Conservation (phyloP, 2,329 filamentous ascomycete species). For the Sporothrix curviconia region DNA sequence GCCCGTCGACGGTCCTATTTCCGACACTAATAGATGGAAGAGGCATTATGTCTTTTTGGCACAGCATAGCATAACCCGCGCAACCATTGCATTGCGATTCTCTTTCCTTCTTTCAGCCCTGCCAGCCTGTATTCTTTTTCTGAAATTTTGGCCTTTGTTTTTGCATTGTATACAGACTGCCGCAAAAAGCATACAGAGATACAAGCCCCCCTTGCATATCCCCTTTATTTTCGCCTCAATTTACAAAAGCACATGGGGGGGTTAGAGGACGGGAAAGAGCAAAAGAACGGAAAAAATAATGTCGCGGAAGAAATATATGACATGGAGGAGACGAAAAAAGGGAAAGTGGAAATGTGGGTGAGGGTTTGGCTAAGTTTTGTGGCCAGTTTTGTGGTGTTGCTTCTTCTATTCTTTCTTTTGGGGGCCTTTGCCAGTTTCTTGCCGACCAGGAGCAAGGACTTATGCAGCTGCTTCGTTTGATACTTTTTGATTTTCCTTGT, state of each 20-base stretch:
- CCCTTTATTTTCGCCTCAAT: not conserved
- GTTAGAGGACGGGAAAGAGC: no score
- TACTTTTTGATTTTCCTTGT: slow-evolving; percentile 1
- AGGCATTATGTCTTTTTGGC: not conserved
- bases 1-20: not conserved
- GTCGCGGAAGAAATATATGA: not conserved
- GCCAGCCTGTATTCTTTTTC: not conserved
- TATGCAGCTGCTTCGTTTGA: not conserved
- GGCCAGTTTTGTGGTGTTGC: not conserved
- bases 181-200: not conserved
- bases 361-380: not conserved
- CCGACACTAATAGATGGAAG: not conserved
- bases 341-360: not conserved
- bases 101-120: not conserved
- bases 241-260: not conserved
- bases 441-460: no score
- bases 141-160: not conserved
- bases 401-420: not conserved
- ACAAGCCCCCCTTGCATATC: no score
- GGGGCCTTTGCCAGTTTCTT: not conserved
- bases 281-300: not conserved
- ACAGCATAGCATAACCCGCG: not conserved
- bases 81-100: not conserved
- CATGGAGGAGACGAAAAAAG: not conserved
- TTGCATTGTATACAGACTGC: not conserved